Percentiles rank a stretch among this genome's conserved stretches.
Conservation (phyloP, 495 filamentous ascomycete genomes). For the Penicillium bialowiezense region DNA sequence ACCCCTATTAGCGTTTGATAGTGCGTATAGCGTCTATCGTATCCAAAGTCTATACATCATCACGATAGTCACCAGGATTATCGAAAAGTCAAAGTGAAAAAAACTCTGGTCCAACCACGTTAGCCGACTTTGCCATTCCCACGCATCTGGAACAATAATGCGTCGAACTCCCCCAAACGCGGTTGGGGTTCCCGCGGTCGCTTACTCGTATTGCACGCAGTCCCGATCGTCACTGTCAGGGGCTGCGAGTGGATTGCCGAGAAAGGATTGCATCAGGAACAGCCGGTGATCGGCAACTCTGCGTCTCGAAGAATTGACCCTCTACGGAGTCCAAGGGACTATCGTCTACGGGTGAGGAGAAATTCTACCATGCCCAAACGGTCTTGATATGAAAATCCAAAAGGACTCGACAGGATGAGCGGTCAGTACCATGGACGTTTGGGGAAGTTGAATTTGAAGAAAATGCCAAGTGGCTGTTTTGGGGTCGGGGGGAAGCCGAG, state of each 20-base stretch:
- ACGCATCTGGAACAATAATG: not conserved
- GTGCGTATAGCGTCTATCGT: not conserved
- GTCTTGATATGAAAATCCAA: not conserved
- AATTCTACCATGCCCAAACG: too few species aligned
- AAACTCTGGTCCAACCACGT: not conserved
- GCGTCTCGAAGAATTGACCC: conserved; percentile 3
- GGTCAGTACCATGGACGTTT: conserved; percentile 1
- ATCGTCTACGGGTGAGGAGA: too few species aligned
- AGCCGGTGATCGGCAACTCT: conserved; percentile 1
- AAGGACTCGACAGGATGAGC: not conserved
- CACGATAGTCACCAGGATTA: not conserved
- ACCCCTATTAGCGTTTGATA: not conserved
- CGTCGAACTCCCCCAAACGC: not conserved
- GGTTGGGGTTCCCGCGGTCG: not conserved
- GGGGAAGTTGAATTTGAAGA: not conserved
- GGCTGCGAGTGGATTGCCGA: conserved; percentile 12
- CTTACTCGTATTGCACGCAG: conserved; percentile 2
- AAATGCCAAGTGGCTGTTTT: conserved; percentile 1
- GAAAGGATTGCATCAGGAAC: not conserved
- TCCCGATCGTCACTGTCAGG: conserved; percentile 25
- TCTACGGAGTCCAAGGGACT: too few species aligned
- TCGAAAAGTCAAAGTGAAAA: not conserved
- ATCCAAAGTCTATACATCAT: not conserved
- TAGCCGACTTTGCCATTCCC: not conserved
- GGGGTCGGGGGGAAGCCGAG: conserved; percentile 3